Conservation (phyloP, 2,329 filamentous ascomycete species). For the Xylaria sp. region DNA sequence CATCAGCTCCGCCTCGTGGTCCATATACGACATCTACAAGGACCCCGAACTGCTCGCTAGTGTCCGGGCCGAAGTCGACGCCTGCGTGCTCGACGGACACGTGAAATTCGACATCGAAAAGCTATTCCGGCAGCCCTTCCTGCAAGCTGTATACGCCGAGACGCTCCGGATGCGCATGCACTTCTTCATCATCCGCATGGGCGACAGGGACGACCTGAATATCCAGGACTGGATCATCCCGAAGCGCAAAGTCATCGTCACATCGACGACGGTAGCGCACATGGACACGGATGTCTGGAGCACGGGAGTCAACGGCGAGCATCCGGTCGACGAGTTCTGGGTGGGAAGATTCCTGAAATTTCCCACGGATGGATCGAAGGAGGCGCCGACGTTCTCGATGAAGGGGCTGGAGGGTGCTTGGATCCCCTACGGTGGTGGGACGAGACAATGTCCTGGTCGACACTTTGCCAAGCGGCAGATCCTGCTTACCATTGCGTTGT, state of each 20-base stretch:
- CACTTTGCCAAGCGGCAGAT: slow-evolving; percentile 23
- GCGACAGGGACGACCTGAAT: neutral
- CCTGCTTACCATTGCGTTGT: slow-evolving; percentile 21
- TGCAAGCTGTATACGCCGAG: too few relatives aligned
- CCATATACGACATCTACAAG: too few relatives aligned
- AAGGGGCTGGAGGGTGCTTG: slow-evolving; percentile 29
- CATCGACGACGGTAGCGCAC: slow-evolving; percentile 28
- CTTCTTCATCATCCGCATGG: neutral
- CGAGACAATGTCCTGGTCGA: too few relatives aligned
- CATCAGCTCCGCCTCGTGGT: too few relatives aligned
- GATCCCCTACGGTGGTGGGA: slow-evolving; percentile 30
- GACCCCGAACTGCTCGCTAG: too few relatives aligned
- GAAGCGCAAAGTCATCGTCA: neutral
- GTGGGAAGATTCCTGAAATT: slow-evolving; percentile 24
- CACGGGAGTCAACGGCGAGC: slow-evolving; percentile 21
- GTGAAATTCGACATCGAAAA: too few relatives aligned
- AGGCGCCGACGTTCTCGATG: slow-evolving; percentile 19
- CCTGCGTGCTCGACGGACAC: too few relatives aligned
- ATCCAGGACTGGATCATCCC: neutral
- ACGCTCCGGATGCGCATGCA: neutral
- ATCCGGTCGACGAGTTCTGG: slow-evolving; percentile 28
- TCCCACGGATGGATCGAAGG: slow-evolving; percentile 2
- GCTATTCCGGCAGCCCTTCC: too few relatives aligned
- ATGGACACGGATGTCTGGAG: slow-evolving; percentile 27
- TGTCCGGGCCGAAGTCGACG: too few relatives aligned